Evolutionary conservation across 768 basidiomycete genomes (phyloP).

Genomic region (Naganishia vishniacii): DNA sequence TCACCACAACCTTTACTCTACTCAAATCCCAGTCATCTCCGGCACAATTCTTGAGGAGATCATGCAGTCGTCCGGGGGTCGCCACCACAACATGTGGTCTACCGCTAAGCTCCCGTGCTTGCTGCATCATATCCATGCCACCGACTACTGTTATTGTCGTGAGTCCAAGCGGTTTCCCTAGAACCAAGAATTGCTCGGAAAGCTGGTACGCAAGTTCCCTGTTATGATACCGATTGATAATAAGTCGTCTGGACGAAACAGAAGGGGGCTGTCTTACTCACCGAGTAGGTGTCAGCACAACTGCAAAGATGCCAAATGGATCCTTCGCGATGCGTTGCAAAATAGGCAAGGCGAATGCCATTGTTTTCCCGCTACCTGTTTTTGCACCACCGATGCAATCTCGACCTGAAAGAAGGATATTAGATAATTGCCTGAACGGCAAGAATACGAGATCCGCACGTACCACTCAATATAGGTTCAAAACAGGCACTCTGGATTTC

Average conservation of each 20-base stretch:
- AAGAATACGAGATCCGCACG: conserved; percentile 53
- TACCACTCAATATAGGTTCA: conserved; percentile 64
- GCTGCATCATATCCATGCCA: conserved; percentile 96
- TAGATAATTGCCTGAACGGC: background rate
- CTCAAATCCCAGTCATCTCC: conserved; percentile 74
- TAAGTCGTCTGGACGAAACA: background rate
- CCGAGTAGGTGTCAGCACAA: conserved; percentile 93
- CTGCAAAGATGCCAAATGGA: conserved; percentile 89
- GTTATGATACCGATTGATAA: background rate
- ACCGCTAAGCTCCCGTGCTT: conserved; percentile 76
- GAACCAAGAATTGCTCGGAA: conserved; percentile 86
- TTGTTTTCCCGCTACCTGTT: conserved; percentile 95
- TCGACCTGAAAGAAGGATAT: conserved; percentile 56
- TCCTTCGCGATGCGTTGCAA: conserved; percentile 78
- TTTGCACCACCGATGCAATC: conserved; percentile 98
- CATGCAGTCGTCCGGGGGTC: conserved; percentile 90
- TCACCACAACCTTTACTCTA: conserved; percentile 75
- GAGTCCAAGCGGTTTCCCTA: conserved; percentile 74
- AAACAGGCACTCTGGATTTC: conserved; percentile 87
- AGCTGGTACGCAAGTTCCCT: conserved; percentile 98
- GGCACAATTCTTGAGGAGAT: conserved; percentile 71
- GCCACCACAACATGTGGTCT: conserved; percentile 91
- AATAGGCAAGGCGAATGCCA: conserved; percentile 94
- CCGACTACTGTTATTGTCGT: conserved; percentile 87
- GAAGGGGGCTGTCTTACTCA: conserved; percentile 48